Percentiles rank a stretch among this genome's conserved stretches.
These are phyloP conservation scores for Chlamydomonas schloesseri DNA, from an alignment of 139 green algal genomes.

Conservation along the genomic window DNA sequence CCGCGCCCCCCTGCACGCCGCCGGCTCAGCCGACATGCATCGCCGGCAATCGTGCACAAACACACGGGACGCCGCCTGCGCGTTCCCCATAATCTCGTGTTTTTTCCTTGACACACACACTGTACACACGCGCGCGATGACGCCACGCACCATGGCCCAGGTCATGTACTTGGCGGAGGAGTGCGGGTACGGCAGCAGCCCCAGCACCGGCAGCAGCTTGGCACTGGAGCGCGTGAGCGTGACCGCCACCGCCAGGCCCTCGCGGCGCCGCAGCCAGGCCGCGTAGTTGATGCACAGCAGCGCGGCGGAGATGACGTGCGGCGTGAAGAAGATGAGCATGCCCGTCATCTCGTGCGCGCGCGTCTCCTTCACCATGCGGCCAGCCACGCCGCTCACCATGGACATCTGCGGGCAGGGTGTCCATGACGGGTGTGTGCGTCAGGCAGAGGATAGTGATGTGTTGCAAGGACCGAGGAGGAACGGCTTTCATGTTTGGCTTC, in stretches of 20 bases:
- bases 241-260: neutral
- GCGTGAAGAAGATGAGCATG: constrained; percentile 18
- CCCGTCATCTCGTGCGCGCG: neutral
- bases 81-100: no score
- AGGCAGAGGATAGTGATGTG: no score
- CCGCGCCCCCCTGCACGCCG: no score
- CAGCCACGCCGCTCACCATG: neutral
- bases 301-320: neutral
- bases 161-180: constrained; percentile 15
- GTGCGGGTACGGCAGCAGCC: constrained; percentile 29
- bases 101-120: no score
- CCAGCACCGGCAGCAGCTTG: constrained; percentile 25
- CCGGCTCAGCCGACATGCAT: no score
- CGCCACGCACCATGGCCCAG: neutral
- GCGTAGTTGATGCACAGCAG: constrained; percentile 16
- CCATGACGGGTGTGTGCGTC: no score
- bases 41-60: no score
- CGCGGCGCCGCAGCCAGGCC: constrained; percentile 5
- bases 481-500: no score
- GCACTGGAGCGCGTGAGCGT: neutral
- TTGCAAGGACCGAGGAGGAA: no score
- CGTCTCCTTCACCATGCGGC: constrained; percentile 34
- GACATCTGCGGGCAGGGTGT: no score
- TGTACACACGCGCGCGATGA: no score
- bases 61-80: no score